Evolutionary conservation across 2,329 filamentous ascomycete species (phyloP).

Genomic region (Fusarium sp.): DNA sequence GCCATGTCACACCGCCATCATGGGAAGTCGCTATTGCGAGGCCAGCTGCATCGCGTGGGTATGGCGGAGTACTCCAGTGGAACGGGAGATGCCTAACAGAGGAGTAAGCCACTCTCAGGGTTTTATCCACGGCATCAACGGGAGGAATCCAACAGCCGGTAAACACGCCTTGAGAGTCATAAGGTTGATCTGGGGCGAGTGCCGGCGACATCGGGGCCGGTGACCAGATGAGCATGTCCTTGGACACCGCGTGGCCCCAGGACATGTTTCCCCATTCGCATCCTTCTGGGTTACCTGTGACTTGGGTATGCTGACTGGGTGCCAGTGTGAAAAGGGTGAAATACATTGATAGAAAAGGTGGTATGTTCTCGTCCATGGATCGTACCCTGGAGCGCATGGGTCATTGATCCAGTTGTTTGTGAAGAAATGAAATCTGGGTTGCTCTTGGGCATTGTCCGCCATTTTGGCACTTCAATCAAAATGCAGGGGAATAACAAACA

Average conservation of each 20-base stretch:
- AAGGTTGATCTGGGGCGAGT: constrained; percentile 52
- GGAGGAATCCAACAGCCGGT: constrained; percentile 61
- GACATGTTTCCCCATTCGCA: constrained; percentile 53
- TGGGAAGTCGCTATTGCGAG: constrained; percentile 52
- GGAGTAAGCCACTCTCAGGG: constrained; percentile 48
- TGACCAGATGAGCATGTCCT: constrained; percentile 54
- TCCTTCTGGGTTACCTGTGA: constrained; percentile 46
- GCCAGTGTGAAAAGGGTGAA: neutral
- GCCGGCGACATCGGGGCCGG: constrained; percentile 46
- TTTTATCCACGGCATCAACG: constrained; percentile 54
- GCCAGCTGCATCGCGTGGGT: constrained; percentile 52
- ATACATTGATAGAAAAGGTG: constrained; percentile 31
- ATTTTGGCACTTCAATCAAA: neutral
- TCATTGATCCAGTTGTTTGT: constrained; percentile 24
- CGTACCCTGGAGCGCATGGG: constrained; percentile 25
- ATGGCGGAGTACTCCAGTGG: constrained; percentile 43
- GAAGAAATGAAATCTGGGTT: neutral
- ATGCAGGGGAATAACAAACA: neutral
- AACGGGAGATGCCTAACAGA: constrained; percentile 48
- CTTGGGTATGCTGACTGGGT: neutral
- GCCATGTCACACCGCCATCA: constrained; percentile 50
- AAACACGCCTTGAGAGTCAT: constrained; percentile 64
- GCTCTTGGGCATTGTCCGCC: neutral
- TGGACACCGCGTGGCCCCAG: constrained; percentile 62
- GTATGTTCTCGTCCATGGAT: constrained; percentile 16